A percentile compares a stretch with the other conserved stretches of the same genome.
These are phyloP conservation scores for Parascedosporium putredinis DNA, from an alignment of 2,329 filamentous ascomycete genomes.

Conservation along the genomic window DNA sequence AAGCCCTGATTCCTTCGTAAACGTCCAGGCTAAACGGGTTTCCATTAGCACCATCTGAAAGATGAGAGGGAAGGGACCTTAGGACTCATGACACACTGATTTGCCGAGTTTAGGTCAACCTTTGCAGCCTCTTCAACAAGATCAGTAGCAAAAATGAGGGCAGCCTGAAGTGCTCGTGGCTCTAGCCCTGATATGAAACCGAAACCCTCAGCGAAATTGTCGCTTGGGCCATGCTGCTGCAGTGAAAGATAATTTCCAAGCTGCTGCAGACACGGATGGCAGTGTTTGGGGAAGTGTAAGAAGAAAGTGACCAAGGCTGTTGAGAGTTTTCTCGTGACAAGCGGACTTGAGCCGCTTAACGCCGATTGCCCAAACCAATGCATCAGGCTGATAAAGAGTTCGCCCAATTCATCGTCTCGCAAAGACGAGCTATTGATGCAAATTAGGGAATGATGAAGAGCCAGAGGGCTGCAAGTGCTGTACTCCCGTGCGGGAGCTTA, in stretches of 20 bases:
- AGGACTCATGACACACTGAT: constrained; percentile 34
- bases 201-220: background rate
- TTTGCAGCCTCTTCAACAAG: constrained; percentile 60
- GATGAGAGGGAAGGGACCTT: constrained; percentile 17
- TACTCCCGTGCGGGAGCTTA: constrained; percentile 28
- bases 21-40: constrained; percentile 22
- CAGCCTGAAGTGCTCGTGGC: constrained; percentile 22
- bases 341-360: constrained; percentile 37
- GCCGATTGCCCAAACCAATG: constrained; percentile 51
- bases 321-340: constrained; percentile 65
- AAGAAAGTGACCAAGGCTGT: constrained; percentile 70
- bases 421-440: constrained; percentile 31
- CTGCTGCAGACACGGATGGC: constrained; percentile 55
- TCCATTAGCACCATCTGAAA: constrained; percentile 11
- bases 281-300: constrained; percentile 56
- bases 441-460: background rate
- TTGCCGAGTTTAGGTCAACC: constrained; percentile 50
- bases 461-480: no score
- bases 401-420: constrained; percentile 44
- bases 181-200: background rate
- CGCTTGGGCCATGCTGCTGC: background rate
- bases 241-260: constrained; percentile 37
- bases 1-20: constrained; percentile 29
- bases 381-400: constrained; percentile 50
- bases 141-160: constrained; percentile 11